Evolutionary conservation across 148 eudicot genomes (phyloP), one percentile per base, ranked within the genome.

Genomic region (Hydrangea macrophylla): DNA sequence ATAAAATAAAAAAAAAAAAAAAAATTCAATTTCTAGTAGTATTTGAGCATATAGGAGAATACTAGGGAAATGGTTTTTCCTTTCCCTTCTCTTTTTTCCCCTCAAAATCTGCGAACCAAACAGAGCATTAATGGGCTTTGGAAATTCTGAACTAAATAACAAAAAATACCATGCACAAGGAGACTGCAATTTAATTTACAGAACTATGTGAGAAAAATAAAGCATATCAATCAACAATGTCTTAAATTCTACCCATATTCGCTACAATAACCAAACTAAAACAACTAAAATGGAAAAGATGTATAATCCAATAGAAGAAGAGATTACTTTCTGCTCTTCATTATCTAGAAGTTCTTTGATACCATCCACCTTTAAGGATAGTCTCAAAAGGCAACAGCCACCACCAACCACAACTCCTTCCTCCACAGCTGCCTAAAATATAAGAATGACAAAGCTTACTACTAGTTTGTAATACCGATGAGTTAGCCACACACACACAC

Each of bases 381-480:
- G 83, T 73, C 98, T 86, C 72, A 93, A 56, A 58, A 93, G 89
- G 73, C 83, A 70, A 78, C 95, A 93, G 64, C 96, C 98, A 18
- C 98, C 98, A 57, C 98, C 98, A 70, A 93, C 98, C 20, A 93
- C 98, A 64, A 93, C 79, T 62, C 96, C 98, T 83, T 93, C 98
- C 75, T 93, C 96, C 56, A 88, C 75, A 50, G 98, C 98, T 33
- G 98, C 92, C 98, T 93, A 70, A 30, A 67, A 5, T 66, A 58
- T 35, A 57, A 33, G 33, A 35, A 56, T 67, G 68, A 37, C 20
- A 55, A 58, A 71, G 45, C 25, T 66, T 56, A 26, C 20, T 12
- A 37, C 37, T 48, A 48, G 3, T 48, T n/a, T n/a, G n/a, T n/a
- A n/a, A n/a, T 2, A 48, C 3, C 6, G 53, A n/a, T 48, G 51